Evolutionary conservation across 345 rosid genomes (phyloP).

Genomic region (Lumnitzera racemosa): DNA sequence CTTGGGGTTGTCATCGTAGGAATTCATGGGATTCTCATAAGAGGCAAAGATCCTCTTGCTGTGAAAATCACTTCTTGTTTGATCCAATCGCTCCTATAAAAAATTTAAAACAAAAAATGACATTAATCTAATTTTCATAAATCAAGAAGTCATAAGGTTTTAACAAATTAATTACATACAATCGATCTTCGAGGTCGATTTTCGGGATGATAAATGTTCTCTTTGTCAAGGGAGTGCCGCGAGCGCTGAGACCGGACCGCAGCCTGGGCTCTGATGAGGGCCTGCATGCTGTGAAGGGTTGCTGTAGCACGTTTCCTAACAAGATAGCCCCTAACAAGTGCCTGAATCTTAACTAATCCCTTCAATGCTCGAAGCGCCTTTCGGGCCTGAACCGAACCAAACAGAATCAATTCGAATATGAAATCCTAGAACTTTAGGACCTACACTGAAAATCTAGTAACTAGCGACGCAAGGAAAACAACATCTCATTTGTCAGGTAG

Average conservation of each 20-base stretch:
- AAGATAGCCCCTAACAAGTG: constrained; percentile 70
- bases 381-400: constrained; percentile 37
- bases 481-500: no score
- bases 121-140: background rate
- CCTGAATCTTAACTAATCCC: constrained; percentile 75
- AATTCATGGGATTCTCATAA: constrained; percentile 14
- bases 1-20: constrained; percentile 40
- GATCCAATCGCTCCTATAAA: constrained; percentile 37
- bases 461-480: background rate
- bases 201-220: constrained; percentile 23
- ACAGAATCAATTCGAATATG: background rate
- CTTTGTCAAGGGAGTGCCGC: constrained; percentile 33
- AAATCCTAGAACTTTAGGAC: background rate
- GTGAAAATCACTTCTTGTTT: constrained; percentile 31
- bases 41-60: constrained; percentile 28
- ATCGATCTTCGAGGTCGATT: constrained; percentile 26
- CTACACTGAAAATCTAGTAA: background rate
- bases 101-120: background rate
- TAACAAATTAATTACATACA: constrained; percentile 23
- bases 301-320: constrained; percentile 63
- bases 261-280: constrained; percentile 61
- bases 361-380: constrained; percentile 74
- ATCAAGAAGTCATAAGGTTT: background rate
- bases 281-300: constrained; percentile 60
- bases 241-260: constrained; percentile 37